Evolutionary conservation across 108 stramenopile species (phyloP).

Genomic region (Phaeodactylum tricornutum): DNA sequence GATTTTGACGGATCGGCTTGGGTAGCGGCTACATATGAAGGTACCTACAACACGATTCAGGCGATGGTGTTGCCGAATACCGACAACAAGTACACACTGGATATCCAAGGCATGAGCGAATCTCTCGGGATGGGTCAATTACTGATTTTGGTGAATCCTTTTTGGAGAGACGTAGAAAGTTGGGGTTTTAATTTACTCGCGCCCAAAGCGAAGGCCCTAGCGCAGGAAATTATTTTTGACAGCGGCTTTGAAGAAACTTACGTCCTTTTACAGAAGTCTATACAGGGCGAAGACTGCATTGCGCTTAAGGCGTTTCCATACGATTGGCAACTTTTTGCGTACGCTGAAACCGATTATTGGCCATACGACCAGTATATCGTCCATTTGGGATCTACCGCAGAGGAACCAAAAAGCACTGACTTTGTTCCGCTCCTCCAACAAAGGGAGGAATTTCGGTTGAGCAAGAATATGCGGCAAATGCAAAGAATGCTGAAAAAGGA

Average conservation of each 20-base stretch:
- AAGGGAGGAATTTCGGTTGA: conserved; percentile 64
- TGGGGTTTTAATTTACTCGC: conserved; percentile 78
- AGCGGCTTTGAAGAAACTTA: conserved; percentile 64
- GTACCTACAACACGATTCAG: conserved; percentile 43
- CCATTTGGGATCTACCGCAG: conserved; percentile 51
- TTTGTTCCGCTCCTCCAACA: conserved; percentile 47
- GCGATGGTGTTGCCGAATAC: conserved; percentile 79
- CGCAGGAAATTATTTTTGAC: conserved; percentile 54
- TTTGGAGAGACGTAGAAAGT: conserved; percentile 73
- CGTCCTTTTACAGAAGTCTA: conserved; percentile 36
- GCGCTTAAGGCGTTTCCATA: conserved; percentile 77
- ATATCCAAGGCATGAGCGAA: conserved; percentile 45
- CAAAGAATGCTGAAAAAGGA: conserved; percentile 47
- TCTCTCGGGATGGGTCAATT: conserved; percentile 44
- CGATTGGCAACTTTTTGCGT: conserved; percentile 85
- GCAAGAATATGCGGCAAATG: conserved; percentile 76
- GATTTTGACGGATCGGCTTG: conserved; percentile 84
- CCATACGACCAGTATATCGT: conserved; percentile 16
- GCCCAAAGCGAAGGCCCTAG: conserved; percentile 59
- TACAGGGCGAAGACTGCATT: conserved; percentile 68
- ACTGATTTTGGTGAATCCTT: conserved; percentile 71
- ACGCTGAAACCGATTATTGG: conserved; percentile 54
- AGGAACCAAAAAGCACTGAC: conserved; percentile 52
- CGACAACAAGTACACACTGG: conserved; percentile 65
- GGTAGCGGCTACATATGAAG: conserved; percentile 33